Evolutionary conservation across 345 rosid species (phyloP).

Genomic region (Syzygium aromaticum): DNA sequence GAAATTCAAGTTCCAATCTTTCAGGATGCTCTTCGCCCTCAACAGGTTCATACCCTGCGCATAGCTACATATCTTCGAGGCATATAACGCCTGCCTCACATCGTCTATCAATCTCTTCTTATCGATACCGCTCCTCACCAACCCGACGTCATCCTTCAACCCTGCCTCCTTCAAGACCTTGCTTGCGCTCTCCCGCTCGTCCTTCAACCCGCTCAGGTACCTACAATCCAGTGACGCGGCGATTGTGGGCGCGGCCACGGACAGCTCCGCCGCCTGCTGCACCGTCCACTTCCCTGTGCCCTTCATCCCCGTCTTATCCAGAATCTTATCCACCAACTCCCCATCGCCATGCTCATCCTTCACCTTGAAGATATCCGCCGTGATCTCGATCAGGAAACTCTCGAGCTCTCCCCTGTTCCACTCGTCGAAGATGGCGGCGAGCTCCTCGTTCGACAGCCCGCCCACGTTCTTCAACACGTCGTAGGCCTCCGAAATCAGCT

Average conservation of each 20-base stretch:
- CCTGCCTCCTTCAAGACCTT: constrained; percentile 67
- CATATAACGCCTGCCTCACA: constrained; percentile 88
- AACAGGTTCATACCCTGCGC: constrained; percentile 96
- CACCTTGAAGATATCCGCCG: constrained; percentile 76
- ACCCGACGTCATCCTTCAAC: constrained; percentile 57
- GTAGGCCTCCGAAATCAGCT: constrained; percentile 85
- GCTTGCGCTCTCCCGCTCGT: constrained; percentile 69
- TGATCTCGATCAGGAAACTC: constrained; percentile 87
- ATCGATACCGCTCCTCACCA: constrained; percentile 36
- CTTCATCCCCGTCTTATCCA: constrained; percentile 98
- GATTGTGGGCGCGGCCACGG: constrained; percentile 95
- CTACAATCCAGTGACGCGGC: constrained; percentile 92
- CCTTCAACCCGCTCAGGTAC: constrained; percentile 89
- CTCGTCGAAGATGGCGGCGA: constrained; percentile 60
- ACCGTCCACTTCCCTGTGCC: constrained; percentile 99
- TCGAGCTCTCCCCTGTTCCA: constrained; percentile 90
- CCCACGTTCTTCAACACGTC: constrained; percentile 92
- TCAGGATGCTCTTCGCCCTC: constrained; percentile 82
- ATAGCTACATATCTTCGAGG: constrained; percentile 90
- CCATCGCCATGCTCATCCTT: constrained; percentile 65
- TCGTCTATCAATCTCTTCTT: constrained; percentile 90
- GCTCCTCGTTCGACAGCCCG: constrained; percentile 56
- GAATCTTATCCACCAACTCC: constrained; percentile 81
- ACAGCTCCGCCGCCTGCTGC: constrained; percentile 95
- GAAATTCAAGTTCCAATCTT: constrained; percentile 75